These are phyloP conservation scores for Phytophthora rubi DNA, from an alignment of 352 stramenopile species.

Conservation along the genomic window DNA sequence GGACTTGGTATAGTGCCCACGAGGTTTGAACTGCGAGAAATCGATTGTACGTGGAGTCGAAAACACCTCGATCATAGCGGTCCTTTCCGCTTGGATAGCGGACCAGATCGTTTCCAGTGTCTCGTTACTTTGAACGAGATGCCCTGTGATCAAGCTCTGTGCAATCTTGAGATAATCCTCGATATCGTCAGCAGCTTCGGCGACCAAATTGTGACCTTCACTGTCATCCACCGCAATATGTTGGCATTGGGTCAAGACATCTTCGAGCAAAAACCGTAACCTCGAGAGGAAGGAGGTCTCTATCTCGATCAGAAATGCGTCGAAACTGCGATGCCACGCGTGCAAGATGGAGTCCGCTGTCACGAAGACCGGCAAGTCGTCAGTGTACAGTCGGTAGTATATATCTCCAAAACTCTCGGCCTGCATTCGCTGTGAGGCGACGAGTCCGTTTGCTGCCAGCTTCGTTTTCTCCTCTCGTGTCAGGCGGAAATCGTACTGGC, in stretches of 20 bases:
- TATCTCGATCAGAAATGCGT: slow-evolving; percentile 34
- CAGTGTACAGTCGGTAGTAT: slow-evolving; percentile 39
- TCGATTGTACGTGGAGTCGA: slow-evolving; percentile 16
- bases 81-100: slow-evolving; percentile 16
- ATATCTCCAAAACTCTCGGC: slow-evolving; percentile 40
- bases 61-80: slow-evolving; percentile 9
- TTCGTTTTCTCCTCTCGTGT: slow-evolving; percentile 22
- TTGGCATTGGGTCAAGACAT: background rate
- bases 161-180: slow-evolving; percentile 22
- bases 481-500: slow-evolving; percentile 31
- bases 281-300: slow-evolving; percentile 17
- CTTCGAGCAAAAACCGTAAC: background rate
- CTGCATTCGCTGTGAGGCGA: slow-evolving; percentile 21
- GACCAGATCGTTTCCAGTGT: background rate
- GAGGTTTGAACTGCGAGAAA: slow-evolving; percentile 31
- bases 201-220: background rate
- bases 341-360: slow-evolving; percentile 45
- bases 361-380: slow-evolving; percentile 39
- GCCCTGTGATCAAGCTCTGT: background rate
- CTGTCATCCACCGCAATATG: background rate
- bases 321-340: slow-evolving; percentile 48
- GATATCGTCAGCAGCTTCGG: slow-evolving; percentile 9
- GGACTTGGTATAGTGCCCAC: slow-evolving; percentile 36
- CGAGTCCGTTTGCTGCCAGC: slow-evolving; percentile 23
- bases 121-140: background rate